Conservation (phyloP, 768 basidiomycete species). For the Tricholoma sp. region DNA sequence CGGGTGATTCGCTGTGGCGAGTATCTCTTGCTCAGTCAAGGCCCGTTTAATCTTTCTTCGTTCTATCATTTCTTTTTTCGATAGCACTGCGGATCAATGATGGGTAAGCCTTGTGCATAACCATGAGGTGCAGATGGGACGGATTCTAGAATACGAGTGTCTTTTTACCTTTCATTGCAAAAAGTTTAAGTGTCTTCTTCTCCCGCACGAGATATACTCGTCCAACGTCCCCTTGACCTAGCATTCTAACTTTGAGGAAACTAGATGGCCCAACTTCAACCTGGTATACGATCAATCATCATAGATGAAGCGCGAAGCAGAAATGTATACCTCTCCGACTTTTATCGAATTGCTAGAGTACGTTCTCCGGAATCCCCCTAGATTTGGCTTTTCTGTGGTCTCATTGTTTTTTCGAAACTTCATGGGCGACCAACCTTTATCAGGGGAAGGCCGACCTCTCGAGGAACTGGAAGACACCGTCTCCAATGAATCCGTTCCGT, state of each 20-base stretch:
- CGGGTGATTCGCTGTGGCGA: slow-evolving; percentile 97
- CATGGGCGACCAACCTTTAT: slow-evolving; percentile 30
- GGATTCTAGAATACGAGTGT: slow-evolving; percentile 14
- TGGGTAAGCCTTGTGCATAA: slow-evolving; percentile 28
- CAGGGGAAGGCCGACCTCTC: slow-evolving; percentile 41
- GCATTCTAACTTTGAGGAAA: slow-evolving; percentile 94
- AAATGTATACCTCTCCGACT: slow-evolving; percentile 65
- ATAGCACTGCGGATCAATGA: slow-evolving; percentile 67
- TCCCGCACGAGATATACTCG: slow-evolving; percentile 97
- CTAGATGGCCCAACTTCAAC: slow-evolving; percentile 93
- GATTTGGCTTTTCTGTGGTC: slow-evolving; percentile 45
- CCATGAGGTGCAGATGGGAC: slow-evolving; percentile 17
- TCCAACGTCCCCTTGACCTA: slow-evolving; percentile 99
- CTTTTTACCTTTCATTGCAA: slow-evolving; percentile 95
- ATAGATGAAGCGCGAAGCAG: slow-evolving; percentile 4
- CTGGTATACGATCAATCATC: slow-evolving; percentile 31
- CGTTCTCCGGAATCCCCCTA: slow-evolving; percentile 82
- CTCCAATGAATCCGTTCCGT: slow-evolving; percentile 69
- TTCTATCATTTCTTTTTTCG: slow-evolving; percentile 99
- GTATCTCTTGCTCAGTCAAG: slow-evolving; percentile 96
- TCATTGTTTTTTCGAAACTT: slow-evolving; percentile 45
- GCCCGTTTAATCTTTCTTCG: slow-evolving; percentile 99
- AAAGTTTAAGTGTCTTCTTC: slow-evolving; percentile 95
- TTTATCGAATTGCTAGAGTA: slow-evolving; percentile 99
- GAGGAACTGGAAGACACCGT: slow-evolving; percentile 77